A percentile compares a stretch with the other conserved stretches of the same genome.
phyloP scores from a whole-genome alignment of 2,329 filamentous ascomycete genomes.

The Eutypa lata region DNA sequence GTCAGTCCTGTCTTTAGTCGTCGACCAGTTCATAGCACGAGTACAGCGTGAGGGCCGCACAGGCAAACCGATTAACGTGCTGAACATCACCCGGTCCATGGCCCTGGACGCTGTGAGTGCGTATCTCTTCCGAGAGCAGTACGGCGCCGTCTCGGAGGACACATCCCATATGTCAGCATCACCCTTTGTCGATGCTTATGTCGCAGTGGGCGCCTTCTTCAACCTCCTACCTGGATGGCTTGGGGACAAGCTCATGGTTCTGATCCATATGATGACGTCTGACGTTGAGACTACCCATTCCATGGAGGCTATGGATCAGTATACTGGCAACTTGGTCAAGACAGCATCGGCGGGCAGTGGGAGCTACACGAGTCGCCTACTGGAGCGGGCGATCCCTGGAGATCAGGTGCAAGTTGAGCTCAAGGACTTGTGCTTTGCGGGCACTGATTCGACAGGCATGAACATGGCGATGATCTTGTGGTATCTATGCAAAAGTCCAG shows the following conservation, averaged over 20 bases:
- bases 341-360: conserved; percentile 29
- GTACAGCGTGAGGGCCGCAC: conserved; percentile 31
- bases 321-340: conserved; percentile 36
- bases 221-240: conserved; percentile 37
- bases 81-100: conserved; percentile 46
- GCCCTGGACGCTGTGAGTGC: conserved; percentile 52
- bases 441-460: conserved; percentile 51
- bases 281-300: conserved; percentile 32
- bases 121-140: conserved; percentile 50
- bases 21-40: conserved; percentile 38
- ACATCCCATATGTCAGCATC: conserved; percentile 3
- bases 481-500: conserved; percentile 13
- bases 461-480: conserved; percentile 42
- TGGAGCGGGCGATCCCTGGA: conserved; percentile 38
- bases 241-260: conserved; percentile 32
- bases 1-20: conserved; percentile 21
- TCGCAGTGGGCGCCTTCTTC: conserved; percentile 52
- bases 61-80: conserved; percentile 36
- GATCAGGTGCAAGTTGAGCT: conserved; percentile 47
- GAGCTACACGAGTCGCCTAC: conserved; percentile 46
- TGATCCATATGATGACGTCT: conserved; percentile 32
- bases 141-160: conserved; percentile 22
- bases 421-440: conserved; percentile 54
- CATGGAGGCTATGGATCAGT: conserved; percentile 37
- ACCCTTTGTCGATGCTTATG: conserved; percentile 52